Evolutionary conservation across 768 basidiomycete genomes (phyloP).

Genomic region (Lactarius evosmus): DNA sequence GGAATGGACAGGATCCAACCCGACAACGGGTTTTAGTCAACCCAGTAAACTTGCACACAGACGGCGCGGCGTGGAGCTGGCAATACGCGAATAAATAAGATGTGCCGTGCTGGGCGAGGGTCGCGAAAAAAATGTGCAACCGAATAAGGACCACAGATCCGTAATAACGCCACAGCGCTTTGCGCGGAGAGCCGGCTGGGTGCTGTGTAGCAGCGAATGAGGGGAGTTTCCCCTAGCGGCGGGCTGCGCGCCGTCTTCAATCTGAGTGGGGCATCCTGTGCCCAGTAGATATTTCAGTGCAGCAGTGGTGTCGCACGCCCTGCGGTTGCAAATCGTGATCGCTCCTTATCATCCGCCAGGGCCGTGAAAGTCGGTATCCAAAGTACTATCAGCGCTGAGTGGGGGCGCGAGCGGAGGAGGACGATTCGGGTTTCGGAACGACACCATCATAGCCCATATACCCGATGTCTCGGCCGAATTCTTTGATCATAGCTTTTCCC

Average conservation of each 20-base stretch:
- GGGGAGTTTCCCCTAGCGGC: not conserved
- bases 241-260: constrained; percentile 6
- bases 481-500: constrained; percentile 83
- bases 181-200: not conserved
- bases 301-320: not conserved
- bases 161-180: constrained; percentile 7
- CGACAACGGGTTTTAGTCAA: constrained; percentile 4
- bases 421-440: constrained; percentile 59
- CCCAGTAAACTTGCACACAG: constrained; percentile 11
- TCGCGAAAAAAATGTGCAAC: constrained; percentile 3
- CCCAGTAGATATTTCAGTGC: constrained; percentile 3
- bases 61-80: constrained; percentile 14
- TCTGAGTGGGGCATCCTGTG: constrained; percentile 9
- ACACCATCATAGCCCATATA: constrained; percentile 70
- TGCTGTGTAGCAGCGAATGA: constrained; percentile 11
- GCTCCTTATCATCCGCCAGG: constrained; percentile 1
- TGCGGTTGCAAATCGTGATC: not conserved
- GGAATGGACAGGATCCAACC: constrained; percentile 13
- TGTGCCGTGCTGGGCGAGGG: constrained; percentile 15
- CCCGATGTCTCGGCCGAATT: constrained; percentile 72
- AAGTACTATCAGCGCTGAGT: constrained; percentile 23
- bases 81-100: constrained; percentile 23
- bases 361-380: constrained; percentile 1
- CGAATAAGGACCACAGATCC: constrained; percentile 13
- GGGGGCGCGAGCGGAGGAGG: constrained; percentile 11